phyloP scores from a whole-genome alignment of 2,329 filamentous ascomycete species.

The Thielaviopsis punctulata region DNA sequence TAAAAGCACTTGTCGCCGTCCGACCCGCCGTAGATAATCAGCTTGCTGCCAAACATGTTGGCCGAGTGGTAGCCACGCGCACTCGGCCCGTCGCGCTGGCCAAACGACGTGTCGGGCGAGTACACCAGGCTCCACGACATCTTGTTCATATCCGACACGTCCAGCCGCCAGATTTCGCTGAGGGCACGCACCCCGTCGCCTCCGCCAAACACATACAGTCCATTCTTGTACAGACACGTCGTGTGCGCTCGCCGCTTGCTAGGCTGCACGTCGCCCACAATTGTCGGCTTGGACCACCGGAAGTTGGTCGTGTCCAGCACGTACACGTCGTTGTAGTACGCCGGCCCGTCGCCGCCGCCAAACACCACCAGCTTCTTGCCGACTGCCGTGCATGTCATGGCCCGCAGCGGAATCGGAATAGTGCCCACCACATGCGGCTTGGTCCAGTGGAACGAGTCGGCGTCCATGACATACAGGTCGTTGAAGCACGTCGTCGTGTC shows the following conservation, averaged over 20 bases:
- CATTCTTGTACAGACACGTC: conserved; percentile 53
- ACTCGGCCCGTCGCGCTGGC: conserved; percentile 28
- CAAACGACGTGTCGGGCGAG: conserved; percentile 21
- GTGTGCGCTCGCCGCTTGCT: conserved; percentile 50
- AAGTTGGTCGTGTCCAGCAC: conserved; percentile 55
- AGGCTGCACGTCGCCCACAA: conserved; percentile 39
- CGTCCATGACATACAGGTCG: conserved; percentile 50
- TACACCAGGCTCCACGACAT: conserved; percentile 54
- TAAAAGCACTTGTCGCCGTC: conserved; percentile 57
- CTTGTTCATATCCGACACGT: conserved; percentile 47
- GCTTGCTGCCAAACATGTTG: conserved; percentile 55
- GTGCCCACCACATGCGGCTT: conserved; percentile 47
- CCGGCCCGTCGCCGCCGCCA: conserved; percentile 51
- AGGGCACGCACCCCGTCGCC: conserved; percentile 53
- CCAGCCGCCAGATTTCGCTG: conserved; percentile 57
- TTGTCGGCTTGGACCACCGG: conserved; percentile 45
- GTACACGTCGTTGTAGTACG: conserved; percentile 57
- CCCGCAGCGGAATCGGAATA: conserved; percentile 45
- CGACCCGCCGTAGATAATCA: conserved; percentile 54
- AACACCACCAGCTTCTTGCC: conserved; percentile 55
- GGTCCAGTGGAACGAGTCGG: conserved; percentile 54
- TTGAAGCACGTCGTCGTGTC: conserved; percentile 51
- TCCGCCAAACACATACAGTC: conserved; percentile 55
- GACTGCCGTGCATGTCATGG: conserved; percentile 56
- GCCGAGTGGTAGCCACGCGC: conserved; percentile 54